phyloP scores from a whole-genome alignment of 2,329 filamentous ascomycete species.

The Penicillium hordei region DNA sequence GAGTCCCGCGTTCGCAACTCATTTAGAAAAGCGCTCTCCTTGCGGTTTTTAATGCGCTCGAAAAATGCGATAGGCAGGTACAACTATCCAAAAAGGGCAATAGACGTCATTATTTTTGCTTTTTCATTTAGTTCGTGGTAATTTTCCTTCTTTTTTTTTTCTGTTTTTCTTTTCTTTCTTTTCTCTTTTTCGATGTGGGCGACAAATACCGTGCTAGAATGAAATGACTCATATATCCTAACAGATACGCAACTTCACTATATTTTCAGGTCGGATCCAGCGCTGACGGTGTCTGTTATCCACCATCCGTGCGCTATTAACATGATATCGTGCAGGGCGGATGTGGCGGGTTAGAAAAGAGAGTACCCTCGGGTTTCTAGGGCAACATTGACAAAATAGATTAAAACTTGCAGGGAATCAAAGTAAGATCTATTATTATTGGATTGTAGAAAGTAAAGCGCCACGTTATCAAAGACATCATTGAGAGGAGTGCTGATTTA shows the following conservation, averaged over 20 bases:
- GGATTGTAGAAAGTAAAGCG: conserved; percentile 2
- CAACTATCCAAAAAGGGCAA: background rate
- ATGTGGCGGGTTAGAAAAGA: conserved; percentile 24
- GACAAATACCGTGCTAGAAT: background rate
- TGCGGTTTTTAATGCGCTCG: background rate
- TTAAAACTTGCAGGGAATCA: background rate
- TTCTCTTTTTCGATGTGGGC: background rate
- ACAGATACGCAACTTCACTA: background rate
- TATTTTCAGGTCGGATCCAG: background rate
- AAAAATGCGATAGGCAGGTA: background rate
- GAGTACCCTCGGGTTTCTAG: conserved; percentile 1
- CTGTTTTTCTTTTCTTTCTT: background rate
- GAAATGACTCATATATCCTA: background rate
- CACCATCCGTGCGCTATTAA: conserved; percentile 22
- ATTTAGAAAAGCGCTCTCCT: background rate
- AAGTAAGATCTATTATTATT: background rate
- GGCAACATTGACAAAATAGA: background rate
- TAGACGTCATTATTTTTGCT: background rate
- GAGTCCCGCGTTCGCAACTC: background rate
- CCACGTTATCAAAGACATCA: conserved; percentile 20
- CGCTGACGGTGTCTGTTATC: conserved; percentile 9
- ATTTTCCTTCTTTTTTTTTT: background rate
- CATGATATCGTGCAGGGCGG: conserved; percentile 18
- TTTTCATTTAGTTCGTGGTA: background rate
- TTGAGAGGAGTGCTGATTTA: background rate